phyloP scores from a whole-genome alignment of 202 grass and related monocot species.

The Panicum hallii region DNA sequence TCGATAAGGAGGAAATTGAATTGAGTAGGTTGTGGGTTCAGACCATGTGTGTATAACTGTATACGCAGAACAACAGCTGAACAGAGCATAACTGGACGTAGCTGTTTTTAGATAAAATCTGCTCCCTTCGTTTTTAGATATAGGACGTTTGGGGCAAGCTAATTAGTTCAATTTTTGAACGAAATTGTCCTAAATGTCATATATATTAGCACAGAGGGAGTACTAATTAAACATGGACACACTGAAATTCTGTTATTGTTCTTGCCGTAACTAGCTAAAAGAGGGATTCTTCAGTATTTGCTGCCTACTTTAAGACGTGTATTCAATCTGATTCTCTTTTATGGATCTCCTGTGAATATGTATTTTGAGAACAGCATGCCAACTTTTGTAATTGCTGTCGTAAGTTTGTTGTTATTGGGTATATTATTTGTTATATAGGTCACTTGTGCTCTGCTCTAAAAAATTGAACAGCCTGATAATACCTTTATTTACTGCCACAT shows the following conservation, averaged over 20 bases:
- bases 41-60: background rate
- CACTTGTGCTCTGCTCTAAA: background rate
- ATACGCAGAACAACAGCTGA: background rate
- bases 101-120: background rate
- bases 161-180: too few species aligned
- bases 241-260: background rate
- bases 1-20: background rate
- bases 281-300: background rate
- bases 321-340: background rate
- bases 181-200: too few species aligned
- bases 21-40: background rate
- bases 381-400: background rate
- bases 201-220: too few species aligned
- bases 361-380: background rate
- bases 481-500: background rate
- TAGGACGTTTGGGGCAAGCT: too few species aligned
- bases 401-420: background rate
- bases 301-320: background rate
- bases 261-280: background rate
- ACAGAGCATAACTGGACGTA: background rate
- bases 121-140: too few species aligned
- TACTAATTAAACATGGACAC: background rate
- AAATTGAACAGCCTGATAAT: background rate
- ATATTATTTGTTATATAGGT: background rate
- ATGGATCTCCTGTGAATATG: background rate